Conservation (phyloP, 2,329 filamentous ascomycete species). For the Dothistroma septosporum region DNA sequence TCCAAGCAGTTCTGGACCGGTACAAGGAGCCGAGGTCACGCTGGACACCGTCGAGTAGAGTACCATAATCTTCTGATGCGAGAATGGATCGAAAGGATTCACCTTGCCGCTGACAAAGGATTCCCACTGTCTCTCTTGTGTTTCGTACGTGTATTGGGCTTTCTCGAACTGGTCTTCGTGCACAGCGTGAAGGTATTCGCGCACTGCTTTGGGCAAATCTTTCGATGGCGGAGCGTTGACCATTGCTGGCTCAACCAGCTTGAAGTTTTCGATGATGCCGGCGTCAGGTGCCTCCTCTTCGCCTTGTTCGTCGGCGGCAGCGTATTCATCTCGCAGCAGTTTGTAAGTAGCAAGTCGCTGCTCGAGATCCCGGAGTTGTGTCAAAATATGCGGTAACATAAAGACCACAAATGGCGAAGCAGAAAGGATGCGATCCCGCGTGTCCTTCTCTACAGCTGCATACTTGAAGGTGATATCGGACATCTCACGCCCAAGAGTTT, state of each 20-base stretch:
- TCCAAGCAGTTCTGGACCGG: constrained; percentile 83
- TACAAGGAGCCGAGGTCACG: constrained; percentile 86
- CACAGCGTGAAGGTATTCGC: constrained; percentile 89
- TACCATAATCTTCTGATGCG: constrained; percentile 94
- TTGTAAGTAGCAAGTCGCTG: constrained; percentile 76
- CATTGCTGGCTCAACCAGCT: constrained; percentile 93
- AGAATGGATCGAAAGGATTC: constrained; percentile 88
- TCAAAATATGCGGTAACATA: constrained; percentile 85
- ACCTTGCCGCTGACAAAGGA: constrained; percentile 84
- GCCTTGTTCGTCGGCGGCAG: constrained; percentile 38
- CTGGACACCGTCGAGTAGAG: constrained; percentile 93
- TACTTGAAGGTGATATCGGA: constrained; percentile 65
- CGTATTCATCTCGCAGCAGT: constrained; percentile 70
- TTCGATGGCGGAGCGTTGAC: constrained; percentile 79
- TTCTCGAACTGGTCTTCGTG: constrained; percentile 97
- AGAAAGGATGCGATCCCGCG: constrained; percentile 87
- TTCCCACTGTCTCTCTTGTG: constrained; percentile 94
- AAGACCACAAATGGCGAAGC: constrained; percentile 96
- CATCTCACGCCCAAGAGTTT: constrained; percentile 16
- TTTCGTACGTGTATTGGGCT: constrained; percentile 86
- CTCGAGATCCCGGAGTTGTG: constrained; percentile 88
- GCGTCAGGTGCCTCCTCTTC: constrained; percentile 34
- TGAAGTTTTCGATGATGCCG: constrained; percentile 56
- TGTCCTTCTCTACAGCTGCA: constrained; percentile 89
- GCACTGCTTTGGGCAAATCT: constrained; percentile 82